Percentiles rank a stretch among this genome's conserved stretches.
Evolutionary conservation across 2,329 filamentous ascomycete species (phyloP).

Genomic region (Aspergillus thermomutatus): DNA sequence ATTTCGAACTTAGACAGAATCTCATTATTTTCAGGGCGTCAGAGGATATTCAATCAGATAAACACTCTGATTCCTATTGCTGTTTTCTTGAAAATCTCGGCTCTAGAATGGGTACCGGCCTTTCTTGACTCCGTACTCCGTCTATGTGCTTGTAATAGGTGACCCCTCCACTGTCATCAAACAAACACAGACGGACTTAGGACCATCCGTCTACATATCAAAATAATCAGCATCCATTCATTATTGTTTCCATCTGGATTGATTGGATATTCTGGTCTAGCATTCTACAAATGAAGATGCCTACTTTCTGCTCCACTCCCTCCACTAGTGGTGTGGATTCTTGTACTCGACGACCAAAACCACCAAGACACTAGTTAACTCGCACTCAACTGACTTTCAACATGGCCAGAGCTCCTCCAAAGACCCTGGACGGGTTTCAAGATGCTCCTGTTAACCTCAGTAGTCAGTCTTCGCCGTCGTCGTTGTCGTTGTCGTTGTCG

Average conservation of each 20-base stretch:
- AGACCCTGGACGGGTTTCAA: slow-evolving; percentile 25
- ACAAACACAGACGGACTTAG: neutral
- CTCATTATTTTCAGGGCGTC: neutral
- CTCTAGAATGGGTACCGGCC: too few species aligned
- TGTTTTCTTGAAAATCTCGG: neutral
- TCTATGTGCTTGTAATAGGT: neutral
- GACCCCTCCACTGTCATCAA: too few species aligned
- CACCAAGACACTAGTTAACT: slow-evolving; percentile 8
- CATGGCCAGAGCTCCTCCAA: slow-evolving; percentile 22
- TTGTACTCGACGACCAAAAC: slow-evolving; percentile 7
- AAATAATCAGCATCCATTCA: neutral
- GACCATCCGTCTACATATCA: neutral
- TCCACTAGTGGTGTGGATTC: neutral
- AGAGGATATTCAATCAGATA: neutral
- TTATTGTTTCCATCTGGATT: neutral
- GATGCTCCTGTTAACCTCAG: slow-evolving; percentile 10
- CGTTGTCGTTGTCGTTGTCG: slow-evolving; percentile 1
- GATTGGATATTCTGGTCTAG: neutral
- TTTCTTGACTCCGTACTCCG: neutral
- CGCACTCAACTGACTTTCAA: slow-evolving; percentile 7
- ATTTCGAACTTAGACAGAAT: neutral
- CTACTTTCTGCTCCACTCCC: neutral
- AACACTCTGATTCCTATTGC: neutral
- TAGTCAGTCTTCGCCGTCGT: neutral
- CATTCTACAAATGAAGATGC: neutral